Base-by-base conservation (phyloP, 2,329 filamentous ascomycete genomes). In the Fusarium tuaranense region DNA sequence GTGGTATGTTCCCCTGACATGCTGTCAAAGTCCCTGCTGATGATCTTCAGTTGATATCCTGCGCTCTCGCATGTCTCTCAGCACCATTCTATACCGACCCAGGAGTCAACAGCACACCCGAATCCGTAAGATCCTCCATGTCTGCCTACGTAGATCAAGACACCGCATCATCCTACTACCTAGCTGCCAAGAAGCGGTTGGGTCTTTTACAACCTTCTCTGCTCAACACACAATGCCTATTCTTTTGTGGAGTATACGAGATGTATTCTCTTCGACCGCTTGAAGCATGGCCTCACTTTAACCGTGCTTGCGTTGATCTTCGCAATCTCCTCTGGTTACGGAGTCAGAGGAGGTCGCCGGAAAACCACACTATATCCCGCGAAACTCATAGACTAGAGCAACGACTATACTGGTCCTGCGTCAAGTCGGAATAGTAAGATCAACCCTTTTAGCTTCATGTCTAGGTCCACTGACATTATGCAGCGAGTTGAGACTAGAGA, bases 181-280 rank as follows among this genome's bases (percentile, higher is more conserved):
- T 59, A 2, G 55, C 55, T 4, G 55, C 55, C 14, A 59, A 59
- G 34, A 59, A 59, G 22, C 34, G 55, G 5, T 4, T 59, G n/a
- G 55, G 55, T 3, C 55, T 59, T 5, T 59, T 59, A 8, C 55
- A 59, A 1, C 55, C 55, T 13, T 59, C 55, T 14, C 4, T 59
- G 7, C 55, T 59, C 22, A n/a, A 39, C 20, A 59, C 36, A 1
- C 34, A 59, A 39, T 59, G 55, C 6, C 32, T 59, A 4, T 59
- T 59, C 10, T 38, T 59, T 12, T 59, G 55, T 7, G 55, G 55
- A 5, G 83, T 85, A 5, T 82, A 82, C 68, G 73, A 82, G 25
- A 84, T 85, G 83, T 84, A 84, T 67, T 83, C 78, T 1, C 69
- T 86, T 10, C 78, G 81, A n/a, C 81, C 83, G 65, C 80, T 58